A percentile compares a stretch with the other conserved stretches of the same genome.
These are phyloP conservation scores for Dendrocalamus sinicus DNA, from an alignment of 176 grass and related monocot species.

Conservation along the genomic window DNA sequence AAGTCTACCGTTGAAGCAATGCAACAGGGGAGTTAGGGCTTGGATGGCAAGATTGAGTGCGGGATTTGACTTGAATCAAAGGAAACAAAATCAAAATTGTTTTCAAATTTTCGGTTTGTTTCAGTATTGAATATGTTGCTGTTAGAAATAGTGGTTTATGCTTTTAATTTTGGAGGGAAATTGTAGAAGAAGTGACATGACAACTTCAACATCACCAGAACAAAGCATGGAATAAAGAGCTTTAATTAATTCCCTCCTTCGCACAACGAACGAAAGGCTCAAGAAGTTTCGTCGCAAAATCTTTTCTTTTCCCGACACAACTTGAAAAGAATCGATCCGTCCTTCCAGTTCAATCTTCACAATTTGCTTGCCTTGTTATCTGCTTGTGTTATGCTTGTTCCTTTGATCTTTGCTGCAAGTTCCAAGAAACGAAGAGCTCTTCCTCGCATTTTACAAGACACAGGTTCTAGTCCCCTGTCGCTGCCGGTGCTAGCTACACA, in stretches of 20 bases:
- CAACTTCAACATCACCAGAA: neutral
- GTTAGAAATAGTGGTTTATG: too few relatives aligned
- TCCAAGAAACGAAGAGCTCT: neutral
- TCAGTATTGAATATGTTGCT: too few relatives aligned
- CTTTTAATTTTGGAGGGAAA: too few relatives aligned
- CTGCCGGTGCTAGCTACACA: neutral
- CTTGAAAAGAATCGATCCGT: neutral
- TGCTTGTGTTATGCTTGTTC: constrained; percentile 11
- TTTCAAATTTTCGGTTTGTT: too few relatives aligned
- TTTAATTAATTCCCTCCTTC: neutral
- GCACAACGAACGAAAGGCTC: neutral
- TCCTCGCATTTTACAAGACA: constrained; percentile 16
- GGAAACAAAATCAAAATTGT: too few relatives aligned
- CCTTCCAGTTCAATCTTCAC: neutral
- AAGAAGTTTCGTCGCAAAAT: constrained; percentile 31
- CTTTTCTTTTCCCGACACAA: neutral
- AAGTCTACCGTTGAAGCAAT: too few relatives aligned
- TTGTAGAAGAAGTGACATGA: too few relatives aligned
- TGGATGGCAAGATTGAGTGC: too few relatives aligned
- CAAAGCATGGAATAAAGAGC: constrained; percentile 33
- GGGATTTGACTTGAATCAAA: too few relatives aligned
- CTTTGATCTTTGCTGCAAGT: neutral
- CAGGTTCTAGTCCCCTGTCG: neutral
- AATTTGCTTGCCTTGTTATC: neutral
- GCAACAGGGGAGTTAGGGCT: too few relatives aligned